A percentile compares a stretch with the other conserved stretches of the same genome.
Evolutionary conservation across 1,284 basidiomycete genomes (phyloP).

Genomic region (Malassezia furfur): DNA sequence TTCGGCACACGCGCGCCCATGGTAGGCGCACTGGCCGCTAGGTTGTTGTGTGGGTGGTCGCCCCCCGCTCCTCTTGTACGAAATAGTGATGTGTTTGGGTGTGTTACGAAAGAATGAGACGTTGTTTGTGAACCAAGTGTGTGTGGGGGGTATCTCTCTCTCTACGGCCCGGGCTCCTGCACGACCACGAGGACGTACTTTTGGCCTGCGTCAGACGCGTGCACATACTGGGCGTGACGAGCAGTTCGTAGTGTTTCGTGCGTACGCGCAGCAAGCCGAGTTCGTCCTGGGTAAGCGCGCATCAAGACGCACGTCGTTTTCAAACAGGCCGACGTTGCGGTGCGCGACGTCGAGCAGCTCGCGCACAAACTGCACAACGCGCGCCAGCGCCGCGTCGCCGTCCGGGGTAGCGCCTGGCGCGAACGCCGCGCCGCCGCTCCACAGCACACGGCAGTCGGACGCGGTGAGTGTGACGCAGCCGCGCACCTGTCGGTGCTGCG

Average conservation of each 20-base stretch:
- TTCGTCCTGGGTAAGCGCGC: slow-evolving; percentile 22
- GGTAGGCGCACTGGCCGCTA: too few relatives aligned
- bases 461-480: slow-evolving; percentile 10
- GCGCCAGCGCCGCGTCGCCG: neutral
- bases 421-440: slow-evolving; percentile 12
- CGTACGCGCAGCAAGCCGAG: slow-evolving; percentile 35
- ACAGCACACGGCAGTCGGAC: slow-evolving; percentile 9
- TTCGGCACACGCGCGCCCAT: too few relatives aligned
- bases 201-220: slow-evolving; percentile 12
- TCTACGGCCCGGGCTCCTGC: slow-evolving; percentile 17
- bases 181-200: slow-evolving; percentile 43
- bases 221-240: slow-evolving; percentile 32
- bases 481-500: slow-evolving; percentile 3
- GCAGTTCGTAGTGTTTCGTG: slow-evolving; percentile 41
- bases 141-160: too few relatives aligned
- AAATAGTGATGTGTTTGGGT: too few relatives aligned
- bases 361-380: slow-evolving; percentile 10
- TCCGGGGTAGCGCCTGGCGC: neutral
- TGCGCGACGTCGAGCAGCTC: neutral
- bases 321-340: neutral
- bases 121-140: too few relatives aligned
- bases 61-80: too few relatives aligned
- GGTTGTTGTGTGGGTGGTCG: too few relatives aligned
- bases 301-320: neutral
- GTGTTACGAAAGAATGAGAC: too few relatives aligned